phyloP scores from a whole-genome alignment of 2,329 filamentous ascomycete genomes.

The Alternaria infectoria region DNA sequence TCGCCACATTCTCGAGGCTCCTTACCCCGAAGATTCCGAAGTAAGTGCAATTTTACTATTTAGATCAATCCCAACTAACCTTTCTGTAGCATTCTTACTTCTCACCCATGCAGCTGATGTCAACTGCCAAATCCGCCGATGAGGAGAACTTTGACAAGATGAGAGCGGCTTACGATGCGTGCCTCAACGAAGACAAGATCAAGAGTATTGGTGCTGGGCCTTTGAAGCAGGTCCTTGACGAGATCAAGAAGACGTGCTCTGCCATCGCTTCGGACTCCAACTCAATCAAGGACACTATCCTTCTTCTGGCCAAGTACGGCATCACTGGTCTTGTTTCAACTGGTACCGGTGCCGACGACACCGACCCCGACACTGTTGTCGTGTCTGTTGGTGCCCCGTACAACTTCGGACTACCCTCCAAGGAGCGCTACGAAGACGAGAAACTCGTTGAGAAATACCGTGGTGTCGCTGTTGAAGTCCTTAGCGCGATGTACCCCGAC shows the following conservation, averaged over 20 bases:
- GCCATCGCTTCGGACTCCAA: slow-evolving; percentile 8
- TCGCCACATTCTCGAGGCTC: slow-evolving; percentile 67
- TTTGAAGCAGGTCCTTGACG: slow-evolving; percentile 61
- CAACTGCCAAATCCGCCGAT: slow-evolving; percentile 55
- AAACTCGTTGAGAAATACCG: slow-evolving; percentile 41
- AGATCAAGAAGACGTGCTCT: slow-evolving; percentile 49
- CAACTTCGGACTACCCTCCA: slow-evolving; percentile 51
- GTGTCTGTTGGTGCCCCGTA: slow-evolving; percentile 58
- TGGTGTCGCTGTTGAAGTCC: slow-evolving; percentile 29
- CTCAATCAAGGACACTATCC: slow-evolving; percentile 53
- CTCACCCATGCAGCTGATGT: slow-evolving; percentile 47
- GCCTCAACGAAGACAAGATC: slow-evolving; percentile 67
- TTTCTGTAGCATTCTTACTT: slow-evolving; percentile 56
- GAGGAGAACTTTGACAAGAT: slow-evolving; percentile 71
- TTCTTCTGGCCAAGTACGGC: slow-evolving; percentile 56
- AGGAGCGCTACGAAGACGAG: slow-evolving; percentile 45
- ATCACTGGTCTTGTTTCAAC: slow-evolving; percentile 43
- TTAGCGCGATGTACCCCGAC: slow-evolving; percentile 29
- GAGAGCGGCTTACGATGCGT: slow-evolving; percentile 68
- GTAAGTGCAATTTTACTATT: slow-evolving; percentile 10
- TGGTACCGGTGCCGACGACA: slow-evolving; percentile 54
- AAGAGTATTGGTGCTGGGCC: slow-evolving; percentile 63
- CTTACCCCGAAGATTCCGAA: slow-evolving; percentile 52
- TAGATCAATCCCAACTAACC: neutral
- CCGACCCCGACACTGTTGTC: slow-evolving; percentile 61